phyloP scores from a whole-genome alignment of 352 stramenopile genomes.

The Albugo candida region DNA sequence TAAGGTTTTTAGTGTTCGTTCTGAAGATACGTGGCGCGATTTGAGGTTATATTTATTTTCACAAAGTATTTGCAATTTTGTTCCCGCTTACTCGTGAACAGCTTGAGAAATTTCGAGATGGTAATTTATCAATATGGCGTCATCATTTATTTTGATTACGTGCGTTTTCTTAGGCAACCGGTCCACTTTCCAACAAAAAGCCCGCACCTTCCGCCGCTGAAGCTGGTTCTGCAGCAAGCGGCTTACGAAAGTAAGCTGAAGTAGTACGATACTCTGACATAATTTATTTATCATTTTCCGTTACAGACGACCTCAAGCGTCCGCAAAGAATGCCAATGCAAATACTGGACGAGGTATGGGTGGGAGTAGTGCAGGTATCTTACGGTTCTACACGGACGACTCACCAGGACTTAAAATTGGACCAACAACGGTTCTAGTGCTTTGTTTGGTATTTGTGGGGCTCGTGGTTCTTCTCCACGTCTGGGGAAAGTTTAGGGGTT shows the following conservation, averaged over 20 bases:
- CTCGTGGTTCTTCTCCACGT: conserved; percentile 95
- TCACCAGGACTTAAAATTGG: conserved; percentile 91
- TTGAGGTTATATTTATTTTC: no score
- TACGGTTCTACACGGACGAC: conserved; percentile 96
- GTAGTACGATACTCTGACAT: background rate
- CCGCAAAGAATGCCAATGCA: conserved; percentile 14
- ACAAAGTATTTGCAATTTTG: no score
- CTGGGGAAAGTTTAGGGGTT: conserved; percentile 91
- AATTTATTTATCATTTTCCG: background rate
- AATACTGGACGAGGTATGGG: conserved; percentile 74
- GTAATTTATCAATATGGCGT: no score
- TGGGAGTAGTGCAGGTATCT: conserved; percentile 80
- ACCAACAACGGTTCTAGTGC: conserved; percentile 89
- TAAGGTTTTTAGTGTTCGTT: no score
- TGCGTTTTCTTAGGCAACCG: conserved; percentile 4
- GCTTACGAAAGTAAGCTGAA: conserved; percentile 29
- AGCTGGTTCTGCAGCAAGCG: conserved; percentile 45
- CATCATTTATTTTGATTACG: no score
- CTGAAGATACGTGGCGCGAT: no score
- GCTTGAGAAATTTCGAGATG: no score
- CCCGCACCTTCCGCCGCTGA: conserved; percentile 32
- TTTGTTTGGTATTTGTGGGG: conserved; percentile 89
- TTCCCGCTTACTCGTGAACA: no score
- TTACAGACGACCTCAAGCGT: conserved; percentile 29
- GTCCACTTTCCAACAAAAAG: conserved; percentile 34